Evolutionary conservation across 1,139 yeast genomes (phyloP).

Genomic region (Starmera stellimalicola): DNA sequence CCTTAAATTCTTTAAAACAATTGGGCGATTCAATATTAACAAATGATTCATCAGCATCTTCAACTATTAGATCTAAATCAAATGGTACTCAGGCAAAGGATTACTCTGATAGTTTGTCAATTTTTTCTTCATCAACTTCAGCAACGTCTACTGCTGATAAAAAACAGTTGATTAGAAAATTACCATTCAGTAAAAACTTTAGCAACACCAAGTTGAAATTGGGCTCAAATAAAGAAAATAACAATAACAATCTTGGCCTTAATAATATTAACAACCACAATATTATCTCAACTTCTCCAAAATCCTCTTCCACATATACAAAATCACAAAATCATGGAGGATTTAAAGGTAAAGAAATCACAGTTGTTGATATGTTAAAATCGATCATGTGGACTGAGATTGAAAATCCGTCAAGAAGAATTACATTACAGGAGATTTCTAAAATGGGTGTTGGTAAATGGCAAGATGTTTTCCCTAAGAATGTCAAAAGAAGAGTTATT

Average conservation of each 20-base stretch:
- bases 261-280: background rate
- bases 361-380: constrained; percentile 14
- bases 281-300: constrained; percentile 8
- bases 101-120: background rate
- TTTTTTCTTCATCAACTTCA: background rate
- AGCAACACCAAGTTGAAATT: background rate
- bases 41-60: background rate
- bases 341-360: constrained; percentile 7
- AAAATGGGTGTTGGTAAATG: constrained; percentile 57
- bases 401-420: constrained; percentile 57
- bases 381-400: constrained; percentile 53
- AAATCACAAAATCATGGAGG: background rate
- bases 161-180: background rate
- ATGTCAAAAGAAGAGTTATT: constrained; percentile 54
- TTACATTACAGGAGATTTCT: constrained; percentile 34
- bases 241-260: background rate
- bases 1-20: constrained; percentile 14
- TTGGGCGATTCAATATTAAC: too few relatives aligned
- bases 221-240: background rate
- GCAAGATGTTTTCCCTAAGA: constrained; percentile 79
- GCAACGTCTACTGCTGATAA: background rate
- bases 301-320: constrained; percentile 1
- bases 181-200: background rate
- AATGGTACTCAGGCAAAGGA: too few relatives aligned
- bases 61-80: background rate